phyloP scores from a whole-genome alignment of 208 protist species.

The Crithidia acanthocephali region DNA sequence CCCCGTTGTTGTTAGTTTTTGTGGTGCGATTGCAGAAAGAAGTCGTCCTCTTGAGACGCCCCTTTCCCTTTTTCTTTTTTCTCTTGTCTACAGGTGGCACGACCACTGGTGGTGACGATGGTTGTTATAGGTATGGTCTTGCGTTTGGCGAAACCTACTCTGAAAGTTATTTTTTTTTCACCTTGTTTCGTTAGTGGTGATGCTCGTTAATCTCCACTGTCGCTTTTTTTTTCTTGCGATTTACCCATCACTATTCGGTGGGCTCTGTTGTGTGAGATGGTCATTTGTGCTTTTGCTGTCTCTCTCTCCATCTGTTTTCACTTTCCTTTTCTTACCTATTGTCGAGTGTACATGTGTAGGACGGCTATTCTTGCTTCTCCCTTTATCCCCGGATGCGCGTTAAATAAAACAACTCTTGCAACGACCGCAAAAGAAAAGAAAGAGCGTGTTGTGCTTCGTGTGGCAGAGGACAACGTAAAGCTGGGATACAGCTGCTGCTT shows the following conservation, averaged over 20 bases:
- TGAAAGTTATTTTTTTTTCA: too few relatives aligned
- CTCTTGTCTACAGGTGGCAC: background rate
- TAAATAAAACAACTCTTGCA: background rate
- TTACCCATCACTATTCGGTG: background rate
- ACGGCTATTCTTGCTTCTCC: conserved; percentile 7
- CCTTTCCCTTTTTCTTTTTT: too few relatives aligned
- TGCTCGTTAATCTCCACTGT: too few relatives aligned
- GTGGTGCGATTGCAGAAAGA: background rate
- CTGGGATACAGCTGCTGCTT: too few relatives aligned
- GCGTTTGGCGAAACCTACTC: too few relatives aligned
- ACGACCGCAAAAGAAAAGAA: background rate
- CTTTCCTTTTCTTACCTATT: background rate
- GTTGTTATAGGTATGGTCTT: background rate
- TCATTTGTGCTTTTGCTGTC: background rate
- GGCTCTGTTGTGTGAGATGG: conserved; percentile 3
- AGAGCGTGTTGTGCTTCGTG: too few relatives aligned
- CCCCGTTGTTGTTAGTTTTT: background rate
- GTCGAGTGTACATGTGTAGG: background rate
- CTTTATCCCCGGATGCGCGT: background rate
- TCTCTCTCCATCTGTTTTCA: background rate
- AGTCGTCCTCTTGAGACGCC: background rate
- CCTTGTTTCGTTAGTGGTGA: too few relatives aligned
- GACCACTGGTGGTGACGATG: background rate
- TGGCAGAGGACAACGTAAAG: too few relatives aligned
- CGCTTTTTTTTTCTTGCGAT: background rate